Conservation (phyloP, 1,284 basidiomycete genomes). For the Tylopilus sp. region DNA sequence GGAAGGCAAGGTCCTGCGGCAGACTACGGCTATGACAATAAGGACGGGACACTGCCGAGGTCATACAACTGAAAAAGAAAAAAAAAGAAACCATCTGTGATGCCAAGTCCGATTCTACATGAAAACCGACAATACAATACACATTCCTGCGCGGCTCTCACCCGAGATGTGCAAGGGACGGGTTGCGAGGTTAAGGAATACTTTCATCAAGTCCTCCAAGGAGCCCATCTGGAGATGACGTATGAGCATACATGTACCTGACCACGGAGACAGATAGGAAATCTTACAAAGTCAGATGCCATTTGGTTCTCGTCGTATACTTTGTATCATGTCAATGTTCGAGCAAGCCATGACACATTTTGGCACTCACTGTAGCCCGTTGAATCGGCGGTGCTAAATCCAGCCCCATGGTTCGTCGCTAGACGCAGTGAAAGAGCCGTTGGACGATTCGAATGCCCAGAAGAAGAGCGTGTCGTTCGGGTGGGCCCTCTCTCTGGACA, state of each 20-base stretch:
- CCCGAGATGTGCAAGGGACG: slow-evolving; percentile 73
- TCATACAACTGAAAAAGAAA: slow-evolving; percentile 24
- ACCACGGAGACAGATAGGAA: neutral
- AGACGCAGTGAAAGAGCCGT: slow-evolving; percentile 66
- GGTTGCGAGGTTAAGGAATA: slow-evolving; percentile 70
- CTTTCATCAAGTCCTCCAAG: slow-evolving; percentile 70
- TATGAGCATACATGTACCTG: slow-evolving; percentile 2
- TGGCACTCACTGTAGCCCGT: slow-evolving; percentile 62
- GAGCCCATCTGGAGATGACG: slow-evolving; percentile 67
- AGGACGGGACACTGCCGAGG: neutral
- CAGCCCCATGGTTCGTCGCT: slow-evolving; percentile 72
- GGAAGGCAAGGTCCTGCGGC: neutral
- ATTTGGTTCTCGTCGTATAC: slow-evolving; percentile 76
- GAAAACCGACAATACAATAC: slow-evolving; percentile 50
- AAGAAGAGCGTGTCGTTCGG: slow-evolving; percentile 82
- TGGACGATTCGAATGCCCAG: slow-evolving; percentile 71
- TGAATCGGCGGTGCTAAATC: slow-evolving; percentile 73
- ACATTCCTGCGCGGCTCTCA: slow-evolving; percentile 76
- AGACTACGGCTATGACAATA: slow-evolving; percentile 11
- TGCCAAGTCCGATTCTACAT: slow-evolving; percentile 15
- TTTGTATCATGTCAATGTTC: slow-evolving; percentile 36
- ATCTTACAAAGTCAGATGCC: slow-evolving; percentile 73
- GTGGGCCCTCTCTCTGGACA: slow-evolving; percentile 69
- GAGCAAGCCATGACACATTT: slow-evolving; percentile 7
- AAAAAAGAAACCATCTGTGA: slow-evolving; percentile 36